These are phyloP conservation scores for Sungouiozyma intestinalis DNA, from an alignment of 805 yeast genomes.

Conservation along the genomic window DNA sequence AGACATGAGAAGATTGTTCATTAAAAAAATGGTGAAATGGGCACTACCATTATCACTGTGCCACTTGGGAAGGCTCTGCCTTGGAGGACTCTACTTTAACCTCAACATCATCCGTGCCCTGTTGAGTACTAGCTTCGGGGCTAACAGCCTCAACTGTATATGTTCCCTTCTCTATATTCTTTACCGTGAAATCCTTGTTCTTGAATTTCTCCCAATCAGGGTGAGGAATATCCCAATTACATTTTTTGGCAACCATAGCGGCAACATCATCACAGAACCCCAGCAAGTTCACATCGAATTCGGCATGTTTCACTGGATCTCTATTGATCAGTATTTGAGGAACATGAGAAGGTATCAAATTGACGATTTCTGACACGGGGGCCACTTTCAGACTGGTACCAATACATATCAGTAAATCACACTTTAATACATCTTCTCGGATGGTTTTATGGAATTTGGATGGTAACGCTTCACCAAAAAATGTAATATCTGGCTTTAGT, in stretches of 20 bases:
- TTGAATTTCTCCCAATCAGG: conserved; percentile 32
- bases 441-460: conserved; percentile 50
- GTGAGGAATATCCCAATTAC: conserved; percentile 55
- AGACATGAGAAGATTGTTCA: too few relatives aligned
- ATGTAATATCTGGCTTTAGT: conserved; percentile 86
- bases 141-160: conserved; percentile 16
- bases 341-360: conserved; percentile 54
- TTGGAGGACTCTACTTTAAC: background rate
- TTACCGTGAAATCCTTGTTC: conserved; percentile 12
- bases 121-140: background rate
- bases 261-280: conserved; percentile 83
- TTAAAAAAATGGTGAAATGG: too few relatives aligned
- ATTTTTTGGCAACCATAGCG: conserved; percentile 44
- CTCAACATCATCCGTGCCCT: background rate
- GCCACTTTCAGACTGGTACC: conserved; percentile 91
- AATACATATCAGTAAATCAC: conserved; percentile 74
- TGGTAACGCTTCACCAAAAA: conserved; percentile 82
- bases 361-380: conserved; percentile 84
- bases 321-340: conserved; percentile 77
- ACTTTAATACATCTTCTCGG: conserved; percentile 47
- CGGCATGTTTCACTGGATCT: conserved; percentile 64
- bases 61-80: background rate
- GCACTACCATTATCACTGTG: too few relatives aligned
- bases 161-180: conserved; percentile 23
- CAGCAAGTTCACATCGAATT: conserved; percentile 65